Conservation (phyloP, 2,329 filamentous ascomycete species). For the Cercospora zeae-maydis region DNA sequence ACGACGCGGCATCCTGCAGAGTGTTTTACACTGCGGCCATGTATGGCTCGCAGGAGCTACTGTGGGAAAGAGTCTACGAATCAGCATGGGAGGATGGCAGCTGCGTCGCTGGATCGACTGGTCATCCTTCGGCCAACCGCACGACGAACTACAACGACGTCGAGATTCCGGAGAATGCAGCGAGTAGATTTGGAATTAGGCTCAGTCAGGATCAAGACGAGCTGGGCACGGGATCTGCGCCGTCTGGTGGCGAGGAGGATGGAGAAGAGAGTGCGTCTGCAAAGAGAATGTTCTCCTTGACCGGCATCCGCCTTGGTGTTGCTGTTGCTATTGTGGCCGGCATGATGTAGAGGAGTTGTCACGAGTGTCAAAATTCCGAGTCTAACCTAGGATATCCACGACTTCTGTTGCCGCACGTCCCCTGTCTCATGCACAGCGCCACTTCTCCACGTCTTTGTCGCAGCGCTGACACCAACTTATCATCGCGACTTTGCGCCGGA, state of each 20-base stretch:
- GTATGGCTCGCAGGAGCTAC: constrained; percentile 35
- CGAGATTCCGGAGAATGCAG: not conserved
- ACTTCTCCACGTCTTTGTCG: constrained; percentile 1
- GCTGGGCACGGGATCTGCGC: not conserved
- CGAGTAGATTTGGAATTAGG: not conserved
- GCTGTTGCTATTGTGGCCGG: not conserved
- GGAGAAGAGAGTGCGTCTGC: not conserved
- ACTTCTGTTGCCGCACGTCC: not conserved
- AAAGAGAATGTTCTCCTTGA: not conserved
- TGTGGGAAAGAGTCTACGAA: constrained; percentile 41
- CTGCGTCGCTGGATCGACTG: constrained; percentile 25
- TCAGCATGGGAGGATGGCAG: constrained; percentile 32
- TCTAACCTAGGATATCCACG: not conserved
- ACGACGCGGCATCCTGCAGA: constrained; percentile 42
- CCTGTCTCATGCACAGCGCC: not conserved
- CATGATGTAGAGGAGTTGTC: not conserved
- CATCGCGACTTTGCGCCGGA: constrained; percentile 11
- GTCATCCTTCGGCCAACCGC: constrained; percentile 15
- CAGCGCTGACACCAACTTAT: not conserved
- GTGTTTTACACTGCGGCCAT: constrained; percentile 41
- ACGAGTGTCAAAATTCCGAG: not conserved
- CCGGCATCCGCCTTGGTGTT: not conserved
- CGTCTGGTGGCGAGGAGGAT: not conserved
- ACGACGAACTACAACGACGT: constrained; percentile 1
- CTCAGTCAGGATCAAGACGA: not conserved